Conservation (phyloP, 108 stramenopile species). For the Bacterosira constricta region DNA sequence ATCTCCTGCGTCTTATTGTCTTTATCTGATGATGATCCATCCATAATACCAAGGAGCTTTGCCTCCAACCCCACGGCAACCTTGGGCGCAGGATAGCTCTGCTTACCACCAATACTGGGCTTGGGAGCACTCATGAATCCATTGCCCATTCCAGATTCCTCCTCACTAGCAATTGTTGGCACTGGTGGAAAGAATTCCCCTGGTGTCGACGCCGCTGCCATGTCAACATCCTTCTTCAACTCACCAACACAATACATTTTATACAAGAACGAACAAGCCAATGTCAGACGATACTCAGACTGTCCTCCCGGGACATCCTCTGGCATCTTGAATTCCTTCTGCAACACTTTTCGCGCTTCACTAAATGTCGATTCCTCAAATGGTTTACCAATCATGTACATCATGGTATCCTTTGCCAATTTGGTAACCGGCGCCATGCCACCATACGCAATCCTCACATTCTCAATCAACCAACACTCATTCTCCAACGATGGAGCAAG, state of each 20-base stretch:
- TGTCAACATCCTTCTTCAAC: conserved; percentile 58
- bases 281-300: conserved; percentile 84
- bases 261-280: conserved; percentile 89
- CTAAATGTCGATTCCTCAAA: conserved; percentile 64
- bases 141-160: conserved; percentile 55
- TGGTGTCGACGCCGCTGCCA: conserved; percentile 16
- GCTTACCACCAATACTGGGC: conserved; percentile 76
- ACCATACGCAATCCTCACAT: conserved; percentile 85
- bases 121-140: conserved; percentile 81
- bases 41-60: conserved; percentile 34
- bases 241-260: conserved; percentile 70
- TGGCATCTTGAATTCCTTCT: conserved; percentile 81
- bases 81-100: conserved; percentile 80
- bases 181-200: conserved; percentile 36
- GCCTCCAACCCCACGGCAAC: conserved; percentile 73
- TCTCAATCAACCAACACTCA: conserved; percentile 59
- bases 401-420: conserved; percentile 71
- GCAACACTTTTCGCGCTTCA: conserved; percentile 62
- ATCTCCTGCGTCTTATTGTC: not conserved
- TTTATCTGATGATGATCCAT: no score
- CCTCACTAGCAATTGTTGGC: conserved; percentile 50
- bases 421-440: conserved; percentile 93
- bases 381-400: conserved; percentile 62
- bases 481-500: conserved; percentile 42
- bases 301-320: conserved; percentile 91